Evolutionary conservation across 2,329 filamentous ascomycete genomes (phyloP).

Genomic region (Paracoccidioides lutzii): DNA sequence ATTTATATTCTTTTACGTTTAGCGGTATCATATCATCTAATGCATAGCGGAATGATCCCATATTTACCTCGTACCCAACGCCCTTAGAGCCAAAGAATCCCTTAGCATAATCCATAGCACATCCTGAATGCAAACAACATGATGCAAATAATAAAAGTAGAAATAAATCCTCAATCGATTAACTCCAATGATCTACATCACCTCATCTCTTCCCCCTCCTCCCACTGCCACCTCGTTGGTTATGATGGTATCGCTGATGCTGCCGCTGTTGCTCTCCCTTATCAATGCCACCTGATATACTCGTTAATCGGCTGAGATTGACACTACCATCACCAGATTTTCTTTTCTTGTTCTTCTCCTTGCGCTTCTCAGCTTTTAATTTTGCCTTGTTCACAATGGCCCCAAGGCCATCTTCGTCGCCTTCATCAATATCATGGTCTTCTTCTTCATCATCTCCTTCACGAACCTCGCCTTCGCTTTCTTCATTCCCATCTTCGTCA

Average conservation of each 20-base stretch:
- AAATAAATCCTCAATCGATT: too few species aligned
- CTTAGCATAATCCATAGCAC: neutral
- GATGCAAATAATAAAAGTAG: too few species aligned
- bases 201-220: slow-evolving; percentile 6
- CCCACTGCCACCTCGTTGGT: slow-evolving; percentile 7
- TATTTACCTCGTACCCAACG: neutral
- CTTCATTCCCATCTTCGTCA: neutral
- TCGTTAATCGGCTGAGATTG: slow-evolving; percentile 3
- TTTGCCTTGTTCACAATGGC: slow-evolving; percentile 13
- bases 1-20: too few species aligned
- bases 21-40: too few species aligned
- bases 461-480: slow-evolving; percentile 7
- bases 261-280: slow-evolving; percentile 2
- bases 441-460: neutral
- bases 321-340: neutral
- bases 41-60: too few species aligned
- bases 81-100: neutral
- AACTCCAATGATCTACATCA: neutral
- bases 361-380: slow-evolving; percentile 2
- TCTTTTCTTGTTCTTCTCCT: neutral
- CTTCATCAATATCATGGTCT: slow-evolving; percentile 6
- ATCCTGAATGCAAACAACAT: neutral
- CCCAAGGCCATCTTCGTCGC: slow-evolving; percentile 9
- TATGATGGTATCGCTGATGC: neutral
- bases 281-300: slow-evolving; percentile 3